These are phyloP conservation scores for Protomyces pachydermus DNA, from an alignment of 1,139 yeast species.

Conservation along the genomic window DNA sequence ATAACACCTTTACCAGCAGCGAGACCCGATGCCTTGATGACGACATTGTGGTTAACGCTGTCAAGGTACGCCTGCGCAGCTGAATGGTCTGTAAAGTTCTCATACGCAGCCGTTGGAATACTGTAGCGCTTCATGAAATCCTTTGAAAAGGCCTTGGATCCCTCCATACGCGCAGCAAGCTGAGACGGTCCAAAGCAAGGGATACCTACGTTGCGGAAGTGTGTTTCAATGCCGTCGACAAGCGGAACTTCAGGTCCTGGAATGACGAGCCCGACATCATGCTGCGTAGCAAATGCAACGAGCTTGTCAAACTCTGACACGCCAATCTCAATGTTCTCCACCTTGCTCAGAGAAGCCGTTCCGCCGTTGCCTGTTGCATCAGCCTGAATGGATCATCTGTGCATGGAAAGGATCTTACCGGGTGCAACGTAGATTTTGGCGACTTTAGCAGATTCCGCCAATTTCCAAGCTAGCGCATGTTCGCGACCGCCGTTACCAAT, in stretches of 20 bases:
- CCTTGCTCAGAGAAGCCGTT: conserved; percentile 54
- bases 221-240: conserved; percentile 80
- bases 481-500: conserved; percentile 99
- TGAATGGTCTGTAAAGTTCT: conserved; percentile 70
- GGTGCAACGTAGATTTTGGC: conserved; percentile 82
- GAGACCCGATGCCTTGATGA: conserved; percentile 93
- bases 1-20: conserved; percentile 99
- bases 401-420: conserved; percentile 44
- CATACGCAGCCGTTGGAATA: conserved; percentile 90
- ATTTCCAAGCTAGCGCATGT: conserved; percentile 92
- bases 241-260: conserved; percentile 99
- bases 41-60: conserved; percentile 67
- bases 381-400: neutral
- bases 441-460: conserved; percentile 71
- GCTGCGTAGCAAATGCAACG: conserved; percentile 63
- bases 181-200: conserved; percentile 95
- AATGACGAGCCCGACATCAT: conserved; percentile 67
- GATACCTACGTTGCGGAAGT: conserved; percentile 69
- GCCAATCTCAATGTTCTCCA: conserved; percentile 64
- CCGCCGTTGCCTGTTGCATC: conserved; percentile 63
- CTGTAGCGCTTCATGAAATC: conserved; percentile 85
- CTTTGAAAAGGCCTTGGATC: conserved; percentile 92
- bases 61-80: conserved; percentile 68
- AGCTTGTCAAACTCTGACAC: conserved; percentile 42
- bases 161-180: conserved; percentile 91